phyloP scores from a whole-genome alignment of 257 asterid species.

The Solanum rostratum region DNA sequence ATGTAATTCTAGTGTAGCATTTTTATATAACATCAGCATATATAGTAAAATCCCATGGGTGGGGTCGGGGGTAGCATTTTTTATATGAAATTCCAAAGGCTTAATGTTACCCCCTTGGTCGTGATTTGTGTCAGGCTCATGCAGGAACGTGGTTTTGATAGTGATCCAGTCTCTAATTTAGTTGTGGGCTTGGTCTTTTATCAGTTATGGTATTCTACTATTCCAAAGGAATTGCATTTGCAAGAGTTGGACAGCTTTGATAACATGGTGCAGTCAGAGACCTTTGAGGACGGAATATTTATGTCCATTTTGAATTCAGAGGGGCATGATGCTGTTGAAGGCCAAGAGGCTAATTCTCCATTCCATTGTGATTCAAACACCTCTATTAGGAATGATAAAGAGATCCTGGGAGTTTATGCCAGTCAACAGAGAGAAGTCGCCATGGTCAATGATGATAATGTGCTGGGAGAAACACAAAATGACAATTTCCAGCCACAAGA shows the following conservation, averaged over 20 bases:
- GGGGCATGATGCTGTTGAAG: slow-evolving; percentile 29
- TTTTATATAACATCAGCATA: not conserved
- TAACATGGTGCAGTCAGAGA: slow-evolving; percentile 23
- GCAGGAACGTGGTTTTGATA: slow-evolving; percentile 55
- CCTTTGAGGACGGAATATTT: slow-evolving; percentile 16
- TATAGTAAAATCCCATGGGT: not conserved
- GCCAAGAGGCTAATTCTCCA: slow-evolving; percentile 17
- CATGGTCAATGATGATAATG: slow-evolving; percentile 23
- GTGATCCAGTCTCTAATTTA: slow-evolving; percentile 55
- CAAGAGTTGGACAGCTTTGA: slow-evolving; percentile 18
- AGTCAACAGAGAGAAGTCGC: slow-evolving; percentile 8
- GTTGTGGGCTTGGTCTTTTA: slow-evolving; percentile 63
- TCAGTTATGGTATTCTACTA: slow-evolving; percentile 58
- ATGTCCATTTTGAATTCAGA: slow-evolving; percentile 28
- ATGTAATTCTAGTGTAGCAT: not conserved
- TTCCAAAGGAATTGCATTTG: slow-evolving; percentile 53
- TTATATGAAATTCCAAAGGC: not conserved
- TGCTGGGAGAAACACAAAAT: slow-evolving; percentile 21
- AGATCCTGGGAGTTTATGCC: slow-evolving; percentile 7
- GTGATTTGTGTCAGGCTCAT: slow-evolving; percentile 37
- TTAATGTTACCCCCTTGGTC: not conserved
- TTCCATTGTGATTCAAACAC: slow-evolving; percentile 33
- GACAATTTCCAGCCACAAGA: slow-evolving; percentile 20
- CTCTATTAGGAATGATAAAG: slow-evolving; percentile 59
- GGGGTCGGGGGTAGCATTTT: not conserved